These are phyloP conservation scores for Stropharia rugosoannulata DNA, from an alignment of 768 basidiomycete genomes.

Conservation along the genomic window DNA sequence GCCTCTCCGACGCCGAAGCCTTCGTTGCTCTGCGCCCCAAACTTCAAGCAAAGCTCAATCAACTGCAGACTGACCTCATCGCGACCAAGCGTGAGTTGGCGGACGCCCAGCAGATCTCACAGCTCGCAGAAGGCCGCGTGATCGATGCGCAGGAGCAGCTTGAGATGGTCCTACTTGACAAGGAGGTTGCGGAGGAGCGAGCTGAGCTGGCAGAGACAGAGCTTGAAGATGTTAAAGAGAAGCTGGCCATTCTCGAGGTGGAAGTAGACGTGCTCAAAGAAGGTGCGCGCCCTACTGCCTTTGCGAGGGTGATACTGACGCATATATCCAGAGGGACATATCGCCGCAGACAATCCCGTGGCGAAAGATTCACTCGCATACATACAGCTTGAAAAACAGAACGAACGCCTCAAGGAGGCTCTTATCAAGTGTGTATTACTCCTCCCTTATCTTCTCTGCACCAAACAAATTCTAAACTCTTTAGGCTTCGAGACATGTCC, in stretches of 20 bases:
- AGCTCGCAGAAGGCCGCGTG: slow-evolving; percentile 66
- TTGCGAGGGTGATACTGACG: slow-evolving; percentile 4
- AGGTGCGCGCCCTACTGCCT: slow-evolving; percentile 28
- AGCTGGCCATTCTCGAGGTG: slow-evolving; percentile 74
- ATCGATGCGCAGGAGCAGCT: slow-evolving; percentile 86
- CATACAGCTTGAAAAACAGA: slow-evolving; percentile 94
- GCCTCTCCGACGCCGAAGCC: slow-evolving; percentile 81
- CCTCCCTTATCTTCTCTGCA: neutral
- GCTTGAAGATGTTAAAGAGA: slow-evolving; percentile 77
- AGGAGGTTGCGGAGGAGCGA: slow-evolving; percentile 94
- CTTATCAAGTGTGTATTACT: slow-evolving; percentile 61
- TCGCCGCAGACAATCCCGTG: slow-evolving; percentile 25
- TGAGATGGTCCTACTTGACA: slow-evolving; percentile 94
- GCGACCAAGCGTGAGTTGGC: slow-evolving; percentile 73
- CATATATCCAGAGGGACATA: slow-evolving; percentile 17
- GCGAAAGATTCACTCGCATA: slow-evolving; percentile 64
- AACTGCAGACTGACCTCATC: slow-evolving; percentile 78
- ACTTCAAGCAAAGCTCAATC: slow-evolving; percentile 83
- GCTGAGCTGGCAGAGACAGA: slow-evolving; percentile 80
- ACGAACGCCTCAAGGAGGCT: slow-evolving; percentile 93
- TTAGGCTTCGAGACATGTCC: slow-evolving; percentile 83
- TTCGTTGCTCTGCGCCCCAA: slow-evolving; percentile 87
- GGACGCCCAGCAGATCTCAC: slow-evolving; percentile 73
- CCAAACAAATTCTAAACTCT: neutral
- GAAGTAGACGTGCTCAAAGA: slow-evolving; percentile 81